Evolutionary conservation across 2,329 filamentous ascomycete species (phyloP).

Genomic region (Diplocarpon mali): DNA sequence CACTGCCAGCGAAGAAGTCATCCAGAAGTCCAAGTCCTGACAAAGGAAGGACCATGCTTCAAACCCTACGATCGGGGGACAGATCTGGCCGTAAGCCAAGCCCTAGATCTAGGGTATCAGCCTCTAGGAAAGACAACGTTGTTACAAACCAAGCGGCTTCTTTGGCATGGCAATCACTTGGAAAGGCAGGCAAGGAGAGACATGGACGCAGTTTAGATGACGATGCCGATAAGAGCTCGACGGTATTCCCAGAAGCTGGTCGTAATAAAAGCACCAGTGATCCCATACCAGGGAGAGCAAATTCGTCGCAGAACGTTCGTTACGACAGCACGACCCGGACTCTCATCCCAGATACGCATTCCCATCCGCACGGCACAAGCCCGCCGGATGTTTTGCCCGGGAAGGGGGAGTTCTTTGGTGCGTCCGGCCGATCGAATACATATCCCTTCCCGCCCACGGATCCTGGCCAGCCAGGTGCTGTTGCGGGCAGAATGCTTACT

Average conservation of each 20-base stretch:
- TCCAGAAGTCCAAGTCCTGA: constrained; percentile 46
- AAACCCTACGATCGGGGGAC: constrained; percentile 44
- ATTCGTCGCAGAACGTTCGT: constrained; percentile 18
- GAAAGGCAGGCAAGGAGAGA: constrained; percentile 19
- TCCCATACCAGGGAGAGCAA: constrained; percentile 7
- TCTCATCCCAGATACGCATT: constrained; percentile 18
- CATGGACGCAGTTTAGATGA: constrained; percentile 22
- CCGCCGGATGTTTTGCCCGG: constrained; percentile 21
- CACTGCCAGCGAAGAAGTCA: constrained; percentile 26
- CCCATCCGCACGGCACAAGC: constrained; percentile 12
- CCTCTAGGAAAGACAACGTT: constrained; percentile 32
- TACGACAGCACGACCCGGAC: constrained; percentile 27
- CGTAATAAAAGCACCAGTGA: constrained; percentile 18
- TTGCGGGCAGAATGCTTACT: constrained; percentile 20
- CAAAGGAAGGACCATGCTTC: constrained; percentile 46
- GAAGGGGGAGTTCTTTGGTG: constrained; percentile 14
- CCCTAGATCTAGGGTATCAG: constrained; percentile 25
- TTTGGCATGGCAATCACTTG: constrained; percentile 40
- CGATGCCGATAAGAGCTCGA: constrained; percentile 19
- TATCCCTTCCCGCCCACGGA: constrained; percentile 26
- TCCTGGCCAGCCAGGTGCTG: constrained; percentile 21
- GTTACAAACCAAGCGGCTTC: constrained; percentile 53
- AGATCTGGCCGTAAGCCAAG: constrained; percentile 33
- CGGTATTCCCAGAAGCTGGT: constrained; percentile 15
- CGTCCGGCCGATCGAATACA: constrained; percentile 18